A percentile compares a stretch with the other conserved stretches of the same genome.
Conservation (phyloP, 805 yeast genomes). For the Wickerhamomyces xylosicus region DNA sequence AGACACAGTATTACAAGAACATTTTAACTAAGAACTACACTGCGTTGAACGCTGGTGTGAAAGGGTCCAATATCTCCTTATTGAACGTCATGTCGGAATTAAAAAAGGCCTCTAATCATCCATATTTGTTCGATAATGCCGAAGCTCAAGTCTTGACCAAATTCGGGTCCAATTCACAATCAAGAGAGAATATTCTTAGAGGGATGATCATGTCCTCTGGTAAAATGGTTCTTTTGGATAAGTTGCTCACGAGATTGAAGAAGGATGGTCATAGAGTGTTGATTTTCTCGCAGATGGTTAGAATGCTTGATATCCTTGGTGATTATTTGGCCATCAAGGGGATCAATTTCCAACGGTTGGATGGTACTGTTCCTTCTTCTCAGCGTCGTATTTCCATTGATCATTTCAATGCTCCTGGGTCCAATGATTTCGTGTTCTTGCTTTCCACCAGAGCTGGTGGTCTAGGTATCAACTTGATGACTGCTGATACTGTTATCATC, state of each 20-base stretch:
- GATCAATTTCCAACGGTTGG: conserved; percentile 80
- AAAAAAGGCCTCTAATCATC: conserved; percentile 96
- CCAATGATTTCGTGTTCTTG: conserved; percentile 84
- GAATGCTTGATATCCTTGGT: conserved; percentile 90
- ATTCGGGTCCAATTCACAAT: conserved; percentile 37
- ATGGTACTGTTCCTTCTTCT: conserved; percentile 93
- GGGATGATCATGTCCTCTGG: conserved; percentile 98
- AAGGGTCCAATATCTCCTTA: conserved; percentile 70
- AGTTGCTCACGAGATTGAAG: conserved; percentile 69
- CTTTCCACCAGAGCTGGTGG: conserved; percentile 98
- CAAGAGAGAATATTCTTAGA: conserved; percentile 73
- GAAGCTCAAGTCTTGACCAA: conserved; percentile 71
- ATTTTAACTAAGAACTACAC: conserved; percentile 86
- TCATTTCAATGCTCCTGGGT: conserved; percentile 89
- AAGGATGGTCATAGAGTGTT: conserved; percentile 95
- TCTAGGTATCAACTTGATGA: conserved; percentile 94
- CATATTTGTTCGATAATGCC: conserved; percentile 88
- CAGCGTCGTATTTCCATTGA: conserved; percentile 92
- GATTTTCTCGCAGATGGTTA: conserved; percentile 94
- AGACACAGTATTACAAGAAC: conserved; percentile 90
- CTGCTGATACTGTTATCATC: conserved; percentile 97
- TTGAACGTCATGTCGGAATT: conserved; percentile 91
- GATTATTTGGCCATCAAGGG: conserved; percentile 88
- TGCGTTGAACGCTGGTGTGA: conserved; percentile 79
- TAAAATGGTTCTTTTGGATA: conserved; percentile 93